Evolutionary conservation across 257 asterid species (phyloP).

Genomic region (Nicotiana tomentosiformis): DNA sequence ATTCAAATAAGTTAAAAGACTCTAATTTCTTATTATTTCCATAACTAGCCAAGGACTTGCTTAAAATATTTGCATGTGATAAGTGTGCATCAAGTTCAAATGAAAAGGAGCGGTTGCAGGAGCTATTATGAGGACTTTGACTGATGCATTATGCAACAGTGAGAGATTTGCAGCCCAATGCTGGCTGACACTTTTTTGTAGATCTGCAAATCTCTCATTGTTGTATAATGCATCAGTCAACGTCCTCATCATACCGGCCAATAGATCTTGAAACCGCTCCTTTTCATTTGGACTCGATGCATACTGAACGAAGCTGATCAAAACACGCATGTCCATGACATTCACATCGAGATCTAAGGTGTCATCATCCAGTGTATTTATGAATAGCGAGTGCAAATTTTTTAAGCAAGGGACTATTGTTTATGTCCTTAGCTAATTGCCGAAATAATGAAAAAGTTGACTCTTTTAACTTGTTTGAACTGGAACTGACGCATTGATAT

Average conservation of each 20-base stretch:
- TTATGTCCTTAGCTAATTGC: conserved; percentile 57
- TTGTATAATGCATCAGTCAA: conserved; percentile 69
- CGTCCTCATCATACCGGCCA: conserved; percentile 79
- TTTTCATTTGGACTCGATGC: conserved; percentile 57
- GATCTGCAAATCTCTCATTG: conserved; percentile 23
- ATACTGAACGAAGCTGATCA: conserved; percentile 73
- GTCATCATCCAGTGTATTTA: conserved; percentile 41
- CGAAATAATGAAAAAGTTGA: conserved; percentile 62
- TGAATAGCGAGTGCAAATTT: conserved; percentile 63
- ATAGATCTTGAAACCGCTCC: conserved; percentile 82
- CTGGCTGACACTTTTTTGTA: conserved; percentile 29
- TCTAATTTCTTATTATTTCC: conserved; percentile 70
- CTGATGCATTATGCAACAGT: conserved; percentile 64
- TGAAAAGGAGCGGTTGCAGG: conserved; percentile 87
- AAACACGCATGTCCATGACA: conserved; percentile 72
- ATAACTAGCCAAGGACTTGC: conserved; percentile 55
- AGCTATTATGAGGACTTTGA: conserved; percentile 81
- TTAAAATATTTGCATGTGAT: conserved; percentile 35
- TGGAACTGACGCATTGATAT: conserved; percentile 78
- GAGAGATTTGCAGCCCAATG: conserved; percentile 12
- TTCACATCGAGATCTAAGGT: conserved; percentile 50
- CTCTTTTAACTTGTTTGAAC: conserved; percentile 28
- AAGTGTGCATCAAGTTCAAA: conserved; percentile 28
- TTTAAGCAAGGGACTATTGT: conserved; percentile 53
- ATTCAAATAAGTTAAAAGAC: conserved; percentile 45